These are phyloP conservation scores for Ophiorrhiza pumila DNA, from an alignment of 257 asterid genomes.

Conservation along the genomic window DNA sequence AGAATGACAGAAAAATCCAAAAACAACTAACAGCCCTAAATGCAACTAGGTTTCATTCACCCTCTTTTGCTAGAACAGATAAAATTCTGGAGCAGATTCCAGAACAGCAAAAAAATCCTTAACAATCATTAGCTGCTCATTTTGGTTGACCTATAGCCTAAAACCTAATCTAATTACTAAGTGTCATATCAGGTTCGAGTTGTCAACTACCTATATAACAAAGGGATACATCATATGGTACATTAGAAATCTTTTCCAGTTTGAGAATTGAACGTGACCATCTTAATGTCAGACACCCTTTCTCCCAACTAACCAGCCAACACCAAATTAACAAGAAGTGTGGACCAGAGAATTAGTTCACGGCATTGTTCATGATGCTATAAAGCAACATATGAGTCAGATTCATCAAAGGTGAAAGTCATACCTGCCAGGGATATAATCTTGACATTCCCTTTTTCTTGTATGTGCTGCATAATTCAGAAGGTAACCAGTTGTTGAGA, in stretches of 20 bases:
- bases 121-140: not conserved
- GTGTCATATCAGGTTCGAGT: not conserved
- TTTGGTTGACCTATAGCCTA: not conserved
- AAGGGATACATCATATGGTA: not conserved
- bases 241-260: not conserved
- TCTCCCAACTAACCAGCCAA: not conserved
- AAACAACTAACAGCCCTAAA: not conserved
- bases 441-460: conserved; percentile 77
- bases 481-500: conserved; percentile 85
- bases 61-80: no score
- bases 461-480: conserved; percentile 75
- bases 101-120: not conserved
- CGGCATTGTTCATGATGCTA: not conserved
- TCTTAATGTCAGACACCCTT: not conserved
- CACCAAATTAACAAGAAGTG: not conserved
- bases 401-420: conserved; percentile 18
- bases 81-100: not conserved
- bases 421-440: conserved; percentile 94
- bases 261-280: not conserved
- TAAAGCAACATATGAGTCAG: conserved; percentile 10
- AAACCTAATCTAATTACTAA: not conserved
- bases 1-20: not conserved
- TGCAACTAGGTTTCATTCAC: not conserved
- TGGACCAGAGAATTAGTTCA: not conserved
- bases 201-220: not conserved